Conservation (phyloP, 2,329 filamentous ascomycete genomes). For the Paecilomyces dactylethromorphus region DNA sequence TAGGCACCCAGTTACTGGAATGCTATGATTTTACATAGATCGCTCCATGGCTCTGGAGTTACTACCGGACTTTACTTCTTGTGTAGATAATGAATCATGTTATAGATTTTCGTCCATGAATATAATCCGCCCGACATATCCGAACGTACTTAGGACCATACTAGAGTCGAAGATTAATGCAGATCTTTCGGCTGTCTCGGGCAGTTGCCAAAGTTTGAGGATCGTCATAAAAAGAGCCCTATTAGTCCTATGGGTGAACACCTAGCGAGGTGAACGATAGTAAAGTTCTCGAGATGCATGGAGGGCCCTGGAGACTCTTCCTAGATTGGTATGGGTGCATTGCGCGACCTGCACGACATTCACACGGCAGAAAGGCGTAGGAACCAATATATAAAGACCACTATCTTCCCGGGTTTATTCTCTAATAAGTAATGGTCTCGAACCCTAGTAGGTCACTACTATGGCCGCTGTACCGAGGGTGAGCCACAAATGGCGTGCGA, state of each 20-base stretch:
- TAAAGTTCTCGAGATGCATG: background rate
- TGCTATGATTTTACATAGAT: constrained; percentile 78
- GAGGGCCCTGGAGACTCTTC: background rate
- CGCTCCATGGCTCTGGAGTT: background rate
- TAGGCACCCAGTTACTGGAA: constrained; percentile 66
- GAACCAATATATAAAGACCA: background rate
- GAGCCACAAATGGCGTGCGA: background rate
- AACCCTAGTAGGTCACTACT: background rate
- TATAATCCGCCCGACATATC: no score
- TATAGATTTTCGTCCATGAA: background rate
- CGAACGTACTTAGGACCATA: background rate
- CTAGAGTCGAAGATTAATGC: background rate
- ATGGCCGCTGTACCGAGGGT: background rate
- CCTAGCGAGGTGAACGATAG: background rate
- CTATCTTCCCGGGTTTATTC: background rate
- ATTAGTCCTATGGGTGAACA: background rate
- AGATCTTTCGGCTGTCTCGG: background rate
- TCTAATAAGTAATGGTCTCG: background rate
- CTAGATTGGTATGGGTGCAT: background rate
- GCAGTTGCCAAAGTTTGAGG: background rate
- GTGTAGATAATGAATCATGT: background rate
- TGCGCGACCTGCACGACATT: background rate
- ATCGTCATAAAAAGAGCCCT: background rate
- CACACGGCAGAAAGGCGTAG: background rate
- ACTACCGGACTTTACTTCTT: background rate